Percentiles rank a stretch among this genome's conserved stretches.
phyloP scores from a whole-genome alignment of 1,139 yeast species.

The Suhomyces yuchorum region DNA sequence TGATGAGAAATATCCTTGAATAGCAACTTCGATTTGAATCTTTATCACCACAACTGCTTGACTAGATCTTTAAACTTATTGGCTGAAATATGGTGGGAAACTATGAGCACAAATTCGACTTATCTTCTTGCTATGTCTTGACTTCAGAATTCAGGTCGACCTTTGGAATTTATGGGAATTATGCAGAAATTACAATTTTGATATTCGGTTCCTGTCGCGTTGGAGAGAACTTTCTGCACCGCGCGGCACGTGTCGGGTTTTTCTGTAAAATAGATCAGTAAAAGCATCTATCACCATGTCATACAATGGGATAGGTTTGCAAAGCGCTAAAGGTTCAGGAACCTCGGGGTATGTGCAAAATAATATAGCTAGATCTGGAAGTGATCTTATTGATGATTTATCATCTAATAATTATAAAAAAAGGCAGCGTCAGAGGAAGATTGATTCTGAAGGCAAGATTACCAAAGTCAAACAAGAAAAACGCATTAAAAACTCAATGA shows the following conservation, averaged over 20 bases:
- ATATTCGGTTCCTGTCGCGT: background rate
- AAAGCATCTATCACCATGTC: conserved; percentile 39
- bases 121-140: too few relatives aligned
- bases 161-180: too few relatives aligned
- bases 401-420: conserved; percentile 14
- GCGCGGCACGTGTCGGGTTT: background rate
- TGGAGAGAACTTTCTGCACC: background rate
- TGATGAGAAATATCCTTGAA: background rate
- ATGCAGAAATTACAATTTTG: background rate
- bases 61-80: too few relatives aligned
- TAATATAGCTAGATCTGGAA: conserved; percentile 37
- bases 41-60: background rate
- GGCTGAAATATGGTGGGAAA: too few relatives aligned
- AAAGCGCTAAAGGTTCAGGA: conserved; percentile 68
- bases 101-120: too few relatives aligned
- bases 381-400: conserved; percentile 16
- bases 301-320: conserved; percentile 67
- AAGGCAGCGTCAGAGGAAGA: conserved; percentile 21
- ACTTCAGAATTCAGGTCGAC: too few relatives aligned
- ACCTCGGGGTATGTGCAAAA: conserved; percentile 71
- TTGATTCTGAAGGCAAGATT: background rate
- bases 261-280: background rate
- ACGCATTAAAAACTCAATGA: conserved; percentile 27
- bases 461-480: conserved; percentile 17
- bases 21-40: background rate